Base-by-base conservation (phyloP, 2,329 filamentous ascomycete genomes). In the Alternaria viburni region DNA sequence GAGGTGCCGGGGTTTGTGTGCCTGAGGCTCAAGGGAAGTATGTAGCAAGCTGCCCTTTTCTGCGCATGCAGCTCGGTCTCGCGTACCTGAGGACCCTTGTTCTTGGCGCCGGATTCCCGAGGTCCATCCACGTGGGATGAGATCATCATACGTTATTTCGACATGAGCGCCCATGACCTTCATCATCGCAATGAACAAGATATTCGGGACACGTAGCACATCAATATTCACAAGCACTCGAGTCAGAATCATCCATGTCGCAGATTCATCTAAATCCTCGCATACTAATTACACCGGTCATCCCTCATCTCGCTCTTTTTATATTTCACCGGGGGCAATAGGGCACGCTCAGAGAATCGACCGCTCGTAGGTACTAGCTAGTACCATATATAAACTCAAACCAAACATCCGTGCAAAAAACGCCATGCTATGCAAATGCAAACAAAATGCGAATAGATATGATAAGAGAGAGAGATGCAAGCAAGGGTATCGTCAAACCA, bases 391-490 rank as follows among this genome's bases (percentile, higher is more conserved):
- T 46, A 46, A n/a, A n/a, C n/a, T n/a, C n/a, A n/a, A n/a, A n/a
- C n/a, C n/a, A n/a, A 21, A 21, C 46, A 54, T 47, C 57, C 43
- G 1, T 36, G 32, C 32, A 36, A 36, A 36, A 54, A 67, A 67
- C 64, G 47, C 67, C 65, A 32, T 59, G 60, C 51, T 69, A 71
- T 72, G 62, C 70, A 69, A 69, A 66, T 64, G 65, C 59, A 68
- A 67, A 49, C 32, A 36, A 62, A 55, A n/a, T 45, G 19, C 45
- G 23, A 28, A 32, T 52, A 57, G 28, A 56, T 32, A 21, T 32
- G 23, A 44, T 32, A 45, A 30, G n/a, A 54, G 12, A 44, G 21
- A 19, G 26, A 44, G 25, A 60, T 44, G 44, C 32, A 51, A 50
- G 56, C 60, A 52, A 50, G 61, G 65, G 62, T 67, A 66, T 67